phyloP scores from a whole-genome alignment of 2,329 filamentous ascomycete species.

The Saccharata proteae region DNA sequence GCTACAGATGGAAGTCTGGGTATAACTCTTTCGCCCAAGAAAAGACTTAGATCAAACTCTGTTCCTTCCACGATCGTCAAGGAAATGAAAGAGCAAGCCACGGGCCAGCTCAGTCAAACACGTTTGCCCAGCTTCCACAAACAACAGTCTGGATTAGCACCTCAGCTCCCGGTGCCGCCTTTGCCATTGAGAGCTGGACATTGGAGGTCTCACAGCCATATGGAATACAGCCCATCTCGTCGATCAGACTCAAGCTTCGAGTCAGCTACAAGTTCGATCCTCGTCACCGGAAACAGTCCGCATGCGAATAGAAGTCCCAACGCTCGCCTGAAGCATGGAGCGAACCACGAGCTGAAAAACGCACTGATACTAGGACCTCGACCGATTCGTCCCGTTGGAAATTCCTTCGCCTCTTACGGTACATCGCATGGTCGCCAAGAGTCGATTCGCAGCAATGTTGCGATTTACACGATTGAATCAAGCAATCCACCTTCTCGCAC shows the following conservation, averaged over 20 bases:
- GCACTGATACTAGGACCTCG: constrained; percentile 21
- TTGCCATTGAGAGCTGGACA: constrained; percentile 24
- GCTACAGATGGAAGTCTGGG: not conserved
- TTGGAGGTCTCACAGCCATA: constrained; percentile 13
- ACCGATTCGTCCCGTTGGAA: constrained; percentile 11
- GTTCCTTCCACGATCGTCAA: constrained; percentile 6
- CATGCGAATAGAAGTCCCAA: constrained; percentile 16
- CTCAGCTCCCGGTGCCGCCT: constrained; percentile 30
- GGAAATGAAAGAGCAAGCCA: constrained; percentile 10
- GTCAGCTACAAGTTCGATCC: constrained; percentile 29
- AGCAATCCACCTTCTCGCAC: constrained; percentile 10
- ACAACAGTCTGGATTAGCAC: constrained; percentile 22
- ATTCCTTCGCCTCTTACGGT: no score
- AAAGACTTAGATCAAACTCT: constrained; percentile 4
- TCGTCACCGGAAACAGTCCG: constrained; percentile 25
- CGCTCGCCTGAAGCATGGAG: constrained; percentile 21
- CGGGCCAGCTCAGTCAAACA: constrained; percentile 10
- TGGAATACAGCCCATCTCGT: constrained; percentile 22
- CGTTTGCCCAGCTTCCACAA: constrained; percentile 12
- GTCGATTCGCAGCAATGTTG: constrained; percentile 12
- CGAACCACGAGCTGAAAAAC: constrained; percentile 22
- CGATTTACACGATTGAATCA: constrained; percentile 2
- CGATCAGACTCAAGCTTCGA: constrained; percentile 28
- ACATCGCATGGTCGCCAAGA: constrained; percentile 11
- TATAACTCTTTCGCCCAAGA: constrained; percentile 4